Conservation (phyloP, 805 yeast species). For the Wickerhamomyces pijperi region DNA sequence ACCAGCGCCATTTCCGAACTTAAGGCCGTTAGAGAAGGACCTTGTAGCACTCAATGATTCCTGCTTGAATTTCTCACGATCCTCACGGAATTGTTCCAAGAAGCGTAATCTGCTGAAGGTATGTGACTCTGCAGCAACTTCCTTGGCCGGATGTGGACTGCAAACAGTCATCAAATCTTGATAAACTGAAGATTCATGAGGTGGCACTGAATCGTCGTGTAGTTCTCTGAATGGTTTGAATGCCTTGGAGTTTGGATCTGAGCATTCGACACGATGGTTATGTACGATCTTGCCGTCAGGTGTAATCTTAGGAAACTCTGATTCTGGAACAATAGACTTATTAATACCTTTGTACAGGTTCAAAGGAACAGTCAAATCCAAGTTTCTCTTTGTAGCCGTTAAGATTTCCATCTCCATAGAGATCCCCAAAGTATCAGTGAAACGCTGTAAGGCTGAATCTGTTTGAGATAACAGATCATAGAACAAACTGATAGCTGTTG, state of each 20-base stretch:
- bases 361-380: slow-evolving; percentile 63
- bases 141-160: slow-evolving; percentile 28
- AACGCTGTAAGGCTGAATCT: slow-evolving; percentile 55
- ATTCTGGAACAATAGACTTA: slow-evolving; percentile 34
- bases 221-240: slow-evolving; percentile 35
- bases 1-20: neutral
- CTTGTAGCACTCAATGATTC: slow-evolving; percentile 22
- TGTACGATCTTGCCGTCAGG: slow-evolving; percentile 22
- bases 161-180: slow-evolving; percentile 76
- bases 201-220: slow-evolving; percentile 44
- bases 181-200: slow-evolving; percentile 74
- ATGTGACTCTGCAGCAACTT: slow-evolving; percentile 25
- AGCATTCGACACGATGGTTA: slow-evolving; percentile 29
- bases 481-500: slow-evolving; percentile 71
- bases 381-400: slow-evolving; percentile 64
- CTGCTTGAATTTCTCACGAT: slow-evolving; percentile 43
- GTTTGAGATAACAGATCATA: slow-evolving; percentile 80
- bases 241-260: slow-evolving; percentile 25
- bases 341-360: slow-evolving; percentile 46
- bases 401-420: slow-evolving; percentile 84
- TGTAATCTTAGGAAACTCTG: slow-evolving; percentile 29
- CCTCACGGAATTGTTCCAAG: slow-evolving; percentile 74
- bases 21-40: slow-evolving; percentile 10
- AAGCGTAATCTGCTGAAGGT: slow-evolving; percentile 83
- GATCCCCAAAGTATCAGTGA: slow-evolving; percentile 69